These are phyloP conservation scores for Neonectria hederae DNA, from an alignment of 2,329 filamentous ascomycete genomes.

Conservation along the genomic window DNA sequence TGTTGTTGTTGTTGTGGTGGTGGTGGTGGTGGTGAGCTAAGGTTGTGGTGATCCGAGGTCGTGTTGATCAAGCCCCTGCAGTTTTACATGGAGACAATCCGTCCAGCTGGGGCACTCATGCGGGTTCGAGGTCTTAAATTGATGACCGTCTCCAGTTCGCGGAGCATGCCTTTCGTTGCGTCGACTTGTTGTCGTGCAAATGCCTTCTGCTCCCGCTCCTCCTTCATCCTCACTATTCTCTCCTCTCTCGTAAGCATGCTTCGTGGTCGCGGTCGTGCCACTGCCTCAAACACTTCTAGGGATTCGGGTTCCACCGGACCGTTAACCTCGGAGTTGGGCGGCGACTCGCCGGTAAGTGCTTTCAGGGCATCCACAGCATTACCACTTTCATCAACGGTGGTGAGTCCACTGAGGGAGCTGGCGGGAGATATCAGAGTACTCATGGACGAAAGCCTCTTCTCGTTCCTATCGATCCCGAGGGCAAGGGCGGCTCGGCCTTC, in stretches of 20 bases:
- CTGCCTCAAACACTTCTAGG: constrained; percentile 89
- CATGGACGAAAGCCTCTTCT: constrained; percentile 73
- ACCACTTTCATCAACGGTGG: constrained; percentile 64
- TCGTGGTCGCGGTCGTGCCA: constrained; percentile 76
- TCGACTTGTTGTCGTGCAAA: constrained; percentile 78
- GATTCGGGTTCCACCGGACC: constrained; percentile 69
- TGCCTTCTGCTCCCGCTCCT: constrained; percentile 82
- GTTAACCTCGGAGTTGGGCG: constrained; percentile 61
- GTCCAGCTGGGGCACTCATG: constrained; percentile 49
- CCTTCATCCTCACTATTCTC: constrained; percentile 85
- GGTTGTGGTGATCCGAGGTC: constrained; percentile 3
- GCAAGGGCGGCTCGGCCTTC: constrained; percentile 85
- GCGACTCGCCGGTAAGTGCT: constrained; percentile 77
- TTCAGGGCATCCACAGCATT: constrained; percentile 72
- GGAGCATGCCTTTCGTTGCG: constrained; percentile 87
- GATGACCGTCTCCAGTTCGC: constrained; percentile 92
- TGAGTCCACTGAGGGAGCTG: constrained; percentile 73
- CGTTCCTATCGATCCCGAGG: constrained; percentile 82
- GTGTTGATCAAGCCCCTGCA: not conserved
- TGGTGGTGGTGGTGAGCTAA: too few relatives aligned
- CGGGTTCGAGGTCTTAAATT: constrained; percentile 58
- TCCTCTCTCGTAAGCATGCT: constrained; percentile 84
- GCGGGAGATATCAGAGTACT: constrained; percentile 68
- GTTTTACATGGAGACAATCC: constrained; percentile 56
- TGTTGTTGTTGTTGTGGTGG: too few relatives aligned